Percentiles rank a stretch among this genome's conserved stretches.
These are phyloP conservation scores for Penicillium flavigenum DNA, from an alignment of 495 filamentous ascomycete genomes.

Conservation along the genomic window DNA sequence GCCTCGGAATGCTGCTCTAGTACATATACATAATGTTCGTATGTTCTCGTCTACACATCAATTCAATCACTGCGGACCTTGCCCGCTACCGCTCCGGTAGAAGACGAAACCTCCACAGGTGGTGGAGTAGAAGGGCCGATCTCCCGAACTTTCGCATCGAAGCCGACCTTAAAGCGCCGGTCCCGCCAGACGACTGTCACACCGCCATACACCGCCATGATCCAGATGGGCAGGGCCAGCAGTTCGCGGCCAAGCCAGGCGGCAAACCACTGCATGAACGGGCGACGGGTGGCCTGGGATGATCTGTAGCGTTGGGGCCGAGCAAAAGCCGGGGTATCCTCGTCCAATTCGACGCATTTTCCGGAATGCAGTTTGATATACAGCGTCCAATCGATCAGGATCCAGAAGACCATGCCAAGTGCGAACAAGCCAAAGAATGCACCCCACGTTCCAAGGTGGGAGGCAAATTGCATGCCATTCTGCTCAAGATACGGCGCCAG, in stretches of 20 bases:
- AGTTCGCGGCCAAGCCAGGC: conserved; percentile 86
- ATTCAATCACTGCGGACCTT: conserved; percentile 35
- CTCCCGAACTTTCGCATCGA: conserved; percentile 74
- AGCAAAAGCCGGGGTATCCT: conserved; percentile 71
- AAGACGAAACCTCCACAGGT: conserved; percentile 20
- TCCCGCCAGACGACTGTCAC: conserved; percentile 86
- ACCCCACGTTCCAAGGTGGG: conserved; percentile 58
- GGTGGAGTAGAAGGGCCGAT: conserved; percentile 27
- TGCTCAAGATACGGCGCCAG: conserved; percentile 58
- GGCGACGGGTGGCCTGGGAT: conserved; percentile 41
- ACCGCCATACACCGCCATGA: conserved; percentile 78
- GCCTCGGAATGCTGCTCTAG: conserved; percentile 12
- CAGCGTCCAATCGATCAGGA: conserved; percentile 67
- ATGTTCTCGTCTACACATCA: conserved; percentile 19
- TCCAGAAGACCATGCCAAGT: conserved; percentile 67
- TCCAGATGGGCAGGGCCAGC: conserved; percentile 84
- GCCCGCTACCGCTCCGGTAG: conserved; percentile 12
- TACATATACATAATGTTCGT: conserved; percentile 19
- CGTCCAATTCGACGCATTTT: conserved; percentile 67
- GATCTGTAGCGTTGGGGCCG: conserved; percentile 31
- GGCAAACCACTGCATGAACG: conserved; percentile 68
- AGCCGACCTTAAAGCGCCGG: conserved; percentile 72
- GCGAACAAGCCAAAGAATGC: conserved; percentile 66
- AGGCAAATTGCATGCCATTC: conserved; percentile 49
- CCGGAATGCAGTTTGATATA: conserved; percentile 72